These are phyloP conservation scores for Flaveria linearis DNA, from an alignment of 129 eudicot species.

Conservation along the genomic window DNA sequence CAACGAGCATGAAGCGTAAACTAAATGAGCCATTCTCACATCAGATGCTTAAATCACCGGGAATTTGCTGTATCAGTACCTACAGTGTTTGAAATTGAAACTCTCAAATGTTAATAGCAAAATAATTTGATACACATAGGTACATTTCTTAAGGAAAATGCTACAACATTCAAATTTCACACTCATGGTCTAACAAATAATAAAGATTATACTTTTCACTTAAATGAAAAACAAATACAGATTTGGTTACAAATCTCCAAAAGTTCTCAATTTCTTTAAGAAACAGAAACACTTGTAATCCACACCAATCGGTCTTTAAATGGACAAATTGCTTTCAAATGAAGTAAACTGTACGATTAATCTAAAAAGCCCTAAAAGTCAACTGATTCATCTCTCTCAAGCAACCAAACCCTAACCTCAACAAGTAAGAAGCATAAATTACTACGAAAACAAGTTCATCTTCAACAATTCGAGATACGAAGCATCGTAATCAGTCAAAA, in stretches of 20 bases:
- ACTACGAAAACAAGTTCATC: background rate
- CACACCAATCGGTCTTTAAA: background rate
- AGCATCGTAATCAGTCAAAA: background rate
- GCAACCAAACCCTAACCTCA: conserved; percentile 24
- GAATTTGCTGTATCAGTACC: conserved; percentile 33
- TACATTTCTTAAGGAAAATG: background rate
- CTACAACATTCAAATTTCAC: background rate
- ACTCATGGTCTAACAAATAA: too few relatives aligned
- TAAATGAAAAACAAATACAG: too few relatives aligned
- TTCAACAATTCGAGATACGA: background rate
- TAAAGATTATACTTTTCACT: too few relatives aligned
- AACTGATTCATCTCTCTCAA: background rate
- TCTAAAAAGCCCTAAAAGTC: conserved; percentile 1
- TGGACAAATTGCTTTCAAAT: background rate
- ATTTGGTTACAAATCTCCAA: background rate
- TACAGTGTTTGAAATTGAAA: conserved; percentile 6
- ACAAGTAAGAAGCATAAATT: conserved; percentile 15
- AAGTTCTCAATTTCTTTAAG: background rate
- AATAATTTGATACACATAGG: background rate
- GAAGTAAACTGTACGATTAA: background rate
- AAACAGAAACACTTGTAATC: background rate
- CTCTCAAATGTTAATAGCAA: conserved; percentile 4
- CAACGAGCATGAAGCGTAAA: conserved; percentile 58
- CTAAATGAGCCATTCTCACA: conserved; percentile 64
- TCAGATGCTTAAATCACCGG: conserved; percentile 19